Percentiles rank a stretch among this genome's conserved stretches.
Conservation (phyloP, 176 grass and related monocot genomes). For the Triticum timopheevii region DNA sequence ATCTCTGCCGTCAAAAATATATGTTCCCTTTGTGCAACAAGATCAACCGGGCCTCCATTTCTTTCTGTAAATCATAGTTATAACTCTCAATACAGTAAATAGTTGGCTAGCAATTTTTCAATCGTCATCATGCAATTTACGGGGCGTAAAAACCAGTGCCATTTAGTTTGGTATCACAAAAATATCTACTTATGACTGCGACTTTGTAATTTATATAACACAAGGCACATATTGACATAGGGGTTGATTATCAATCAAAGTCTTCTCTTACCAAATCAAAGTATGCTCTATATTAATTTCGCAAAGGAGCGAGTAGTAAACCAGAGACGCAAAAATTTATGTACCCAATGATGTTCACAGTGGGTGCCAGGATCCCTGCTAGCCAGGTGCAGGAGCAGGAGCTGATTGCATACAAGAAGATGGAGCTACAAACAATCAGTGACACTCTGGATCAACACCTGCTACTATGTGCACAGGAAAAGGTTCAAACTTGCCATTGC, state of each 20-base stretch:
- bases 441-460: conserved; percentile 39
- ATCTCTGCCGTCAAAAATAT: not conserved
- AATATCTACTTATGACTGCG: not conserved
- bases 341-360: conserved; percentile 20
- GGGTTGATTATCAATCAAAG: not conserved
- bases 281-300: not conserved
- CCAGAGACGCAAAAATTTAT: not conserved
- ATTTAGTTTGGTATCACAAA: not conserved
- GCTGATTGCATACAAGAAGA: conserved; percentile 36
- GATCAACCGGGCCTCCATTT: not conserved
- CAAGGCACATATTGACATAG: not conserved
- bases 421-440: conserved; percentile 31
- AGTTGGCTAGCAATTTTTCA: not conserved
- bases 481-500: conserved; percentile 21
- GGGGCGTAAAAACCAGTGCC: not conserved
- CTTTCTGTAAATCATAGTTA: not conserved
- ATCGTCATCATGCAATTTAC: not conserved
- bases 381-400: conserved; percentile 34
- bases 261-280: not conserved
- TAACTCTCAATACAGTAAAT: not conserved
- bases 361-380: conserved; percentile 41
- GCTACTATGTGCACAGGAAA: conserved; percentile 32
- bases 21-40: not conserved
- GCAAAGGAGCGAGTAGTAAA: not conserved
- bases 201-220: not conserved